These are phyloP conservation scores for Tuber melanosporum DNA, from an alignment of 495 filamentous ascomycete genomes.

Conservation along the genomic window DNA sequence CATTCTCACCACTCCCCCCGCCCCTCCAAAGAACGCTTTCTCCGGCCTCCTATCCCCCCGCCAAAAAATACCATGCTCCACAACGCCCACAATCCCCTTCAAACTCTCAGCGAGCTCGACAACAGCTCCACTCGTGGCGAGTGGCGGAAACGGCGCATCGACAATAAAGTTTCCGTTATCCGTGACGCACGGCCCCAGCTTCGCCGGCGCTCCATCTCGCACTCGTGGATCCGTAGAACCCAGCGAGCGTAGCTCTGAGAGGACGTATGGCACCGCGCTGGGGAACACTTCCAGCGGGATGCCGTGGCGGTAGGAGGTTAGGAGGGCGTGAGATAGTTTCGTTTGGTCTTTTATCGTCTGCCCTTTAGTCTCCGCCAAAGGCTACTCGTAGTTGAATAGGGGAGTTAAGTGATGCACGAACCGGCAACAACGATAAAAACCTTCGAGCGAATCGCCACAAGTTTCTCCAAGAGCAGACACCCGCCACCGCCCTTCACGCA, in stretches of 20 bases:
- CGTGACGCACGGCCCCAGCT: slow-evolving; percentile 73
- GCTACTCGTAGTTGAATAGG: neutral
- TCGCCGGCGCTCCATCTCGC: slow-evolving; percentile 57
- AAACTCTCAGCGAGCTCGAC: slow-evolving; percentile 59
- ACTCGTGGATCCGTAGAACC: slow-evolving; percentile 61
- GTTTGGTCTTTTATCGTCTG: slow-evolving; percentile 57
- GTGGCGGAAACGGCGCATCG: slow-evolving; percentile 70
- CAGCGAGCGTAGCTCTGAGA: slow-evolving; percentile 57
- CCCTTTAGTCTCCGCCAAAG: neutral
- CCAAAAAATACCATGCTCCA: slow-evolving; percentile 83
- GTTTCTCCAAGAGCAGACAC: slow-evolving; percentile 92
- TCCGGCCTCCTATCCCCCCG: slow-evolving; percentile 78
- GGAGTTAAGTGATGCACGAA: slow-evolving; percentile 40
- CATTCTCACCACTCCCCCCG: slow-evolving; percentile 50
- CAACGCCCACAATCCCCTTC: slow-evolving; percentile 75
- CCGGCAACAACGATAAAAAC: slow-evolving; percentile 87
- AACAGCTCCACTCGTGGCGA: slow-evolving; percentile 57
- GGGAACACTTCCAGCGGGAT: slow-evolving; percentile 89
- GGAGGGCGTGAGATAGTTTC: slow-evolving; percentile 67
- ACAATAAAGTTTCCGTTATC: slow-evolving; percentile 89
- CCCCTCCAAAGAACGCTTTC: slow-evolving; percentile 85
- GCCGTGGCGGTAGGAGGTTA: slow-evolving; percentile 63
- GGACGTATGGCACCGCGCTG: slow-evolving; percentile 64
- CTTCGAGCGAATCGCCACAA: slow-evolving; percentile 73
- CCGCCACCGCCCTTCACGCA: slow-evolving; percentile 94